Conservation (phyloP, 139 green algal species). For the Deuterostichococcus epilithicus region DNA sequence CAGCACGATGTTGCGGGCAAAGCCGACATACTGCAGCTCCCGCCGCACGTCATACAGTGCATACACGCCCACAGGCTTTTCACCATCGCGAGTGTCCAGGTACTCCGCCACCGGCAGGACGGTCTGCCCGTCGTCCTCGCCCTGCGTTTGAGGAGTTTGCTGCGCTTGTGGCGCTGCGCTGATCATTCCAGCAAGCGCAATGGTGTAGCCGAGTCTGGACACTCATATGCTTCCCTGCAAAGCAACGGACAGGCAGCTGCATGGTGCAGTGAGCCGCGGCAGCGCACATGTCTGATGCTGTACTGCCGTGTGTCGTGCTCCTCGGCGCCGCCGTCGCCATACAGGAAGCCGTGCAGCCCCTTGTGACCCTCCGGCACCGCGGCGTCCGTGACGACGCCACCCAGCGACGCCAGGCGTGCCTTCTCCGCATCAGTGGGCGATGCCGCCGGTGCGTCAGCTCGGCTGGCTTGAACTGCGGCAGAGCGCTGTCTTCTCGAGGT, state of each 20-base stretch:
- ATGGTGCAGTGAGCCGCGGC: no score
- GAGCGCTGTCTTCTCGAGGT: neutral
- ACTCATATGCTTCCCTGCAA: neutral
- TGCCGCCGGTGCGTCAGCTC: neutral
- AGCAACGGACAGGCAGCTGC: neutral
- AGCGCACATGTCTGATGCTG: conserved; percentile 31
- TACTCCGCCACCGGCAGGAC: conserved; percentile 60
- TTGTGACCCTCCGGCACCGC: conserved; percentile 80
- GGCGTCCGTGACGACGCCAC: conserved; percentile 51
- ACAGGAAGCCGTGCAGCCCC: conserved; percentile 74
- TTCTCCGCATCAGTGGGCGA: neutral
- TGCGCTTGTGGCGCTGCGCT: neutral
- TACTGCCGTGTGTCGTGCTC: conserved; percentile 40
- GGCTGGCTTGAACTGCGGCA: neutral
- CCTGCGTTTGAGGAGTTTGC: conserved; percentile 25
- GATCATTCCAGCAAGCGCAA: neutral
- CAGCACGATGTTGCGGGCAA: conserved; percentile 76
- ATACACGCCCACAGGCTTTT: conserved; percentile 81
- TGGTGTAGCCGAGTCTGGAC: no score
- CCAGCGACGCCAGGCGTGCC: neutral
- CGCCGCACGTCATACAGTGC: conserved; percentile 65
- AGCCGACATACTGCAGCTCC: conserved; percentile 81
- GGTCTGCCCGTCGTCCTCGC: conserved; percentile 72
- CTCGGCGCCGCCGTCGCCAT: conserved; percentile 70
- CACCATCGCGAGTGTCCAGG: conserved; percentile 49